These are phyloP conservation scores for Rhodocollybia butyracea DNA, from an alignment of 768 basidiomycete genomes.

Conservation along the genomic window DNA sequence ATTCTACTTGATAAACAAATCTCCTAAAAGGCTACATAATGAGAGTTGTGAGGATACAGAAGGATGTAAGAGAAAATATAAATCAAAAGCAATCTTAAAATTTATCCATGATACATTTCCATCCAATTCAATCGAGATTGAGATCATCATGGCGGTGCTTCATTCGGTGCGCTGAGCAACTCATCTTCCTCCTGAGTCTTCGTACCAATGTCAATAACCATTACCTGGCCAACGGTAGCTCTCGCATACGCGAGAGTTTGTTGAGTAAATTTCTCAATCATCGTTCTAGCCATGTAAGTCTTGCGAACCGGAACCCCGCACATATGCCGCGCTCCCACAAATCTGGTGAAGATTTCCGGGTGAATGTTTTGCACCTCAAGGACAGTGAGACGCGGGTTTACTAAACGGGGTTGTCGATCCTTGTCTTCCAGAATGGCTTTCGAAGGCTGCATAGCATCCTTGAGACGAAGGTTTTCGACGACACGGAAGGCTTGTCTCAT, in stretches of 20 bases:
- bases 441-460: neutral
- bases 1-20: no score
- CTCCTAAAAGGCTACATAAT: neutral
- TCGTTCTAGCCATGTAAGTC: conserved; percentile 27
- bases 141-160: no score
- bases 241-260: neutral
- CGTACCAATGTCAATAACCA: conserved; percentile 30
- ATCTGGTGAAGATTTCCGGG: conserved; percentile 3
- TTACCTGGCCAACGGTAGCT: conserved; percentile 3
- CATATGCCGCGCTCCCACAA: conserved; percentile 26
- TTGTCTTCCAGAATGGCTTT: neutral
- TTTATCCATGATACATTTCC: neutral
- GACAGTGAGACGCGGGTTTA: conserved; percentile 18
- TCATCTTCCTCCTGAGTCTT: conserved; percentile 45
- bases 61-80: neutral
- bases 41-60: neutral
- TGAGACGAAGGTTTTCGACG: neutral
- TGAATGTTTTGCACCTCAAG: conserved; percentile 7
- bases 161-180: conserved; percentile 20
- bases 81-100: neutral
- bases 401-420: conserved; percentile 23
- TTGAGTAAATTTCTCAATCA: conserved; percentile 7
- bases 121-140: neutral
- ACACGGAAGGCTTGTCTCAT: neutral
- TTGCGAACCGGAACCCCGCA: conserved; percentile 30